phyloP scores from a whole-genome alignment of 2,329 filamentous ascomycete species.

The Pseudopyrenochaeta lycopersici region DNA sequence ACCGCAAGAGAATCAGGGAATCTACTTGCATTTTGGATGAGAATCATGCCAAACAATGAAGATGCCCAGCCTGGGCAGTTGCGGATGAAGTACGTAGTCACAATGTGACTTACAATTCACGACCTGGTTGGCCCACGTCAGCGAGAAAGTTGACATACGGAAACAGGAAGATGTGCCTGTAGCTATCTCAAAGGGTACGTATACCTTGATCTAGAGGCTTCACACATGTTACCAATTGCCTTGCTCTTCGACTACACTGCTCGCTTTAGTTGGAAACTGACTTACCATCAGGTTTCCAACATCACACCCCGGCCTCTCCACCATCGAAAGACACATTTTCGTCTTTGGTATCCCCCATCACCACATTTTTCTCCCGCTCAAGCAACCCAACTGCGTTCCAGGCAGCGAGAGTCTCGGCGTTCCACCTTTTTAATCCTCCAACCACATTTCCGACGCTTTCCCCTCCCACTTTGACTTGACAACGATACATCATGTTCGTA shows the following conservation, averaged over 20 bases:
- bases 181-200: background rate
- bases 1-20: too few species aligned
- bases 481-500: conserved; percentile 29
- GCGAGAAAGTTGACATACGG: background rate
- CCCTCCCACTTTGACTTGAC: conserved; percentile 47
- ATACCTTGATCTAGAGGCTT: background rate
- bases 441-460: conserved; percentile 43
- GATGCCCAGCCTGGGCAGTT: too few species aligned
- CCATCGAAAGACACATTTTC: conserved; percentile 28
- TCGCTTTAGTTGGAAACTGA: background rate
- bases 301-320: conserved; percentile 18
- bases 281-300: conserved; percentile 4
- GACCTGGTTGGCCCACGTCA: background rate
- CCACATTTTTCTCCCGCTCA: conserved; percentile 12
- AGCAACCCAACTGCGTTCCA: conserved; percentile 39
- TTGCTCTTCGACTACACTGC: background rate
- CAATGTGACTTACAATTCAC: too few species aligned
- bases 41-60: too few species aligned
- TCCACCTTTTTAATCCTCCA: conserved; percentile 43
- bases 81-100: too few species aligned
- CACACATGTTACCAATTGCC: background rate
- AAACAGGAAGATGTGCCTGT: background rate
- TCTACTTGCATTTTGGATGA: too few species aligned
- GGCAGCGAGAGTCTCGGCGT: conserved; percentile 52
- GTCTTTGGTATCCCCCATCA: conserved; percentile 11